phyloP scores from a whole-genome alignment of 352 stramenopile genomes.

The Hyaloperonospora brassicae region DNA sequence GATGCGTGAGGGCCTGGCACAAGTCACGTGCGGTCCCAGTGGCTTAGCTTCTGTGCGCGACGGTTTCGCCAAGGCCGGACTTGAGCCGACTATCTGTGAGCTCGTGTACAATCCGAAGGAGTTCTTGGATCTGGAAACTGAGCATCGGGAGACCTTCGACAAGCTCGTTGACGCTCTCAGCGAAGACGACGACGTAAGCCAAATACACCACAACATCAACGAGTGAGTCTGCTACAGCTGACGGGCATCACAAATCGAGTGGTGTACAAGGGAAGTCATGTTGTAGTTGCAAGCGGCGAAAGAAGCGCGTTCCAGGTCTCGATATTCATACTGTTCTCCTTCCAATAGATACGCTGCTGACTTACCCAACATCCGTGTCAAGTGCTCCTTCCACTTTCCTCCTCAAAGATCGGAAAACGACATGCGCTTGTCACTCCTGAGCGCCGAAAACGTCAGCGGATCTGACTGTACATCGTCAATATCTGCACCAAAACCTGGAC shows the following conservation, averaged over 20 bases:
- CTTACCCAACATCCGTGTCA: conserved; percentile 8
- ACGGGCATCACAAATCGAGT: neutral
- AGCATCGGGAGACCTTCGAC: conserved; percentile 56
- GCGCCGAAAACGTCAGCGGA: conserved; percentile 30
- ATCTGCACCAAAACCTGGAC: conserved; percentile 5
- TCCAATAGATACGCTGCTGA: conserved; percentile 38
- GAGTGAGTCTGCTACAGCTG: conserved; percentile 27
- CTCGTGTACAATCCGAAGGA: conserved; percentile 81
- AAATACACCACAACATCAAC: conserved; percentile 80
- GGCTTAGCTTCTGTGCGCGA: conserved; percentile 54
- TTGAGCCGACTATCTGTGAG: conserved; percentile 63
- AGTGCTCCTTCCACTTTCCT: conserved; percentile 2
- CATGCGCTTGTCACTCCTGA: conserved; percentile 30
- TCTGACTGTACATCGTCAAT: conserved; percentile 13
- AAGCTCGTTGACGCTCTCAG: conserved; percentile 68
- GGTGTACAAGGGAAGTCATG: conserved; percentile 12
- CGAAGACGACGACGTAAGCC: conserved; percentile 72
- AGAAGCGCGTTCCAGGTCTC: conserved; percentile 10
- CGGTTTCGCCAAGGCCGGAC: conserved; percentile 40
- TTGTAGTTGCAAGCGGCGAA: conserved; percentile 19
- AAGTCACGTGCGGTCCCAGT: conserved; percentile 63
- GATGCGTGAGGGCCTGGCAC: conserved; percentile 47
- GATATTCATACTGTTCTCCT: conserved; percentile 14
- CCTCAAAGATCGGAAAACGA: conserved; percentile 32
- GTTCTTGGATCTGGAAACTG: conserved; percentile 48